Percentiles rank a stretch among this genome's conserved stretches.
These are phyloP conservation scores for Ustilago sp. DNA, from an alignment of 1,284 basidiomycete species.

Conservation along the genomic window DNA sequence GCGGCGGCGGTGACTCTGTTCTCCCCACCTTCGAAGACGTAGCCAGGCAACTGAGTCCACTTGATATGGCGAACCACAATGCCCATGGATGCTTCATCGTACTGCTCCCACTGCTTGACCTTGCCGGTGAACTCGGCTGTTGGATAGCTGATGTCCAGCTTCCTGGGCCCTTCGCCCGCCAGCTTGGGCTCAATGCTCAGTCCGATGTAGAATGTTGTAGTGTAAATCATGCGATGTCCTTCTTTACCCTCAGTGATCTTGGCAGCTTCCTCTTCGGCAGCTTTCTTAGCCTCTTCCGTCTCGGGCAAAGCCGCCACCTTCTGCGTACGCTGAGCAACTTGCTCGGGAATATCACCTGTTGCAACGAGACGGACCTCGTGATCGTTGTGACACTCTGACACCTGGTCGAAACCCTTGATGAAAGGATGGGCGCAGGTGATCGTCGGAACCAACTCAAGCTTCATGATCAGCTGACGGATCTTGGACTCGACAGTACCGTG, in stretches of 20 bases:
- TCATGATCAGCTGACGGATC: conserved; percentile 94
- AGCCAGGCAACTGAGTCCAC: conserved; percentile 85
- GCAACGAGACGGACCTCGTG: conserved; percentile 72
- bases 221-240: conserved; percentile 81
- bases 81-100: conserved; percentile 91
- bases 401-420: conserved; percentile 91
- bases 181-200: conserved; percentile 90
- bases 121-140: conserved; percentile 95
- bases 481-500: conserved; percentile 96
- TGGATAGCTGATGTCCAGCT: conserved; percentile 95
- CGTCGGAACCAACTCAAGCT: conserved; percentile 93
- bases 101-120: conserved; percentile 96
- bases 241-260: conserved; percentile 65
- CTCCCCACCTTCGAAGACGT: conserved; percentile 79
- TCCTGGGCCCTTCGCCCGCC: conserved; percentile 72
- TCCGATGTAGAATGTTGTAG: conserved; percentile 96
- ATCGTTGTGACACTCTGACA: conserved; percentile 83
- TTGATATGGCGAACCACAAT: conserved; percentile 94
- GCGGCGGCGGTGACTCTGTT: conserved; percentile 71
- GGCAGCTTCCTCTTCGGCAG: conserved; percentile 57
- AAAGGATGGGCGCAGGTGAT: conserved; percentile 93
- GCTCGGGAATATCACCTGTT: conserved; percentile 62
- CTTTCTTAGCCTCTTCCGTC: conserved; percentile 47
- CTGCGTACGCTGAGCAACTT: conserved; percentile 62
- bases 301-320: conserved; percentile 60